These are phyloP conservation scores for Magnusiomyces fungicola DNA, from an alignment of 1,139 yeast species.

Conservation along the genomic window DNA sequence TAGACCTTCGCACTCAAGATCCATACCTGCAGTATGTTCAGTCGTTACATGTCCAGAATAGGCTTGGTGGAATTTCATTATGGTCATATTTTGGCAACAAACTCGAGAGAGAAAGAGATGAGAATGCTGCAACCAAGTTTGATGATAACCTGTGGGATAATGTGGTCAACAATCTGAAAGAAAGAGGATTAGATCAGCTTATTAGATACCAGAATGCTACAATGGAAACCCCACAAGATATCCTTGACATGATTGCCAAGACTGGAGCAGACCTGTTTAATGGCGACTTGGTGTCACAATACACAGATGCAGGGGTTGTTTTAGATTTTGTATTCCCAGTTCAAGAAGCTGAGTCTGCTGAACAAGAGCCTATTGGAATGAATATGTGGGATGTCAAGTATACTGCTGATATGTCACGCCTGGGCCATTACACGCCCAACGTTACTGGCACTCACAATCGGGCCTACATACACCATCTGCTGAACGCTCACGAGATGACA, in stretches of 20 bases:
- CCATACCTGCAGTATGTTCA: slow-evolving; percentile 22
- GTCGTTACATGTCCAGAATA: slow-evolving; percentile 15
- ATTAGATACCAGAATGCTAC: slow-evolving; percentile 21
- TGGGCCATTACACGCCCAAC: slow-evolving; percentile 21
- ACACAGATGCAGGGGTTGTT: slow-evolving; percentile 36
- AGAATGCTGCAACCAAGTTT: background rate
- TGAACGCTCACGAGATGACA: slow-evolving; percentile 38
- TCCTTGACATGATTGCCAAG: slow-evolving; percentile 26
- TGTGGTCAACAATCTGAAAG: slow-evolving; percentile 9
- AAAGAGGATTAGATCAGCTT: slow-evolving; percentile 13
- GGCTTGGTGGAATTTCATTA: slow-evolving; percentile 23
- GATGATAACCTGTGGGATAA: slow-evolving; percentile 15
- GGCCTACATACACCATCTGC: slow-evolving; percentile 37
- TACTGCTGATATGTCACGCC: slow-evolving; percentile 26
- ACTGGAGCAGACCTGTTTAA: slow-evolving; percentile 33
- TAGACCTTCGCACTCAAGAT: slow-evolving; percentile 20
- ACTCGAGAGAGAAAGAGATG: slow-evolving; percentile 7
- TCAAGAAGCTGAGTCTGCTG: slow-evolving; percentile 14
- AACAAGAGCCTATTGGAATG: slow-evolving; percentile 20
- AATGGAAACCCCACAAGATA: slow-evolving; percentile 30
- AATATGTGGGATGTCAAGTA: slow-evolving; percentile 32
- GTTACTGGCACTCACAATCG: slow-evolving; percentile 28
- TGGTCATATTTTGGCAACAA: slow-evolving; percentile 18
- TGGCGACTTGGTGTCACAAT: slow-evolving; percentile 28
- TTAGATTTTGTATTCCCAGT: slow-evolving; percentile 29